Evolutionary conservation across 306 rosid species (phyloP).

Genomic region (Arachis stenosperma): DNA sequence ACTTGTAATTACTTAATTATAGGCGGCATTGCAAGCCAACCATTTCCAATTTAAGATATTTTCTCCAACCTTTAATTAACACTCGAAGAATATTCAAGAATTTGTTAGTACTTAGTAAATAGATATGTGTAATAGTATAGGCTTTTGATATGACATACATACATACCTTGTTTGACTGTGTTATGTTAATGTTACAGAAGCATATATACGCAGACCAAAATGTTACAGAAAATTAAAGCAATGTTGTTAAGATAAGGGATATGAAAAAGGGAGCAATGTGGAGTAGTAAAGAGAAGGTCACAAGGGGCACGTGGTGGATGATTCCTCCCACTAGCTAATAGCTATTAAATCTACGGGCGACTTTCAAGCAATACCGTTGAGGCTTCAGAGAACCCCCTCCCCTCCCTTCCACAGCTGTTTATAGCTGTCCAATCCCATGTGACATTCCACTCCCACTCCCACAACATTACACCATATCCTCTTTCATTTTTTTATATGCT

Average conservation of each 20-base stretch:
- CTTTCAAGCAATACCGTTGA: slow-evolving; percentile 93
- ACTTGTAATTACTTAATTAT: background rate
- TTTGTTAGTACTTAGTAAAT: too few species aligned
- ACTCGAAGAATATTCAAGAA: too few species aligned
- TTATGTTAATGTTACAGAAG: too few species aligned
- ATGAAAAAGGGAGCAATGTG: too few species aligned
- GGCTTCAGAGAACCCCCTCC: slow-evolving; percentile 41
- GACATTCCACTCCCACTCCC: slow-evolving; percentile 46
- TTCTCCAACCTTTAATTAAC: background rate
- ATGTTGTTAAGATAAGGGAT: too few species aligned
- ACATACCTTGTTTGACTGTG: too few species aligned
- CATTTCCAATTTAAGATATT: slow-evolving; percentile 14
- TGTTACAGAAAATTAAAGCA: too few species aligned
- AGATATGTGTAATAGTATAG: too few species aligned
- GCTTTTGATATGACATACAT: too few species aligned
- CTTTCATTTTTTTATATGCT: too few species aligned
- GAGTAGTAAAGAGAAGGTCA: slow-evolving; percentile 44
- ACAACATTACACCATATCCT: too few species aligned
- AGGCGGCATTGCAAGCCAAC: background rate
- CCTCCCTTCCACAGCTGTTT: slow-evolving; percentile 66
- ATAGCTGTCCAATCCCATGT: slow-evolving; percentile 88
- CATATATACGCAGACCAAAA: too few species aligned
- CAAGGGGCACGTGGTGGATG: slow-evolving; percentile 82
- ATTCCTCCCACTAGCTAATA: slow-evolving; percentile 55
- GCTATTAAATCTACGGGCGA: slow-evolving; percentile 49